Evolutionary conservation across 139 green algal species (phyloP).

Genomic region (Coccomyxa sp.): DNA sequence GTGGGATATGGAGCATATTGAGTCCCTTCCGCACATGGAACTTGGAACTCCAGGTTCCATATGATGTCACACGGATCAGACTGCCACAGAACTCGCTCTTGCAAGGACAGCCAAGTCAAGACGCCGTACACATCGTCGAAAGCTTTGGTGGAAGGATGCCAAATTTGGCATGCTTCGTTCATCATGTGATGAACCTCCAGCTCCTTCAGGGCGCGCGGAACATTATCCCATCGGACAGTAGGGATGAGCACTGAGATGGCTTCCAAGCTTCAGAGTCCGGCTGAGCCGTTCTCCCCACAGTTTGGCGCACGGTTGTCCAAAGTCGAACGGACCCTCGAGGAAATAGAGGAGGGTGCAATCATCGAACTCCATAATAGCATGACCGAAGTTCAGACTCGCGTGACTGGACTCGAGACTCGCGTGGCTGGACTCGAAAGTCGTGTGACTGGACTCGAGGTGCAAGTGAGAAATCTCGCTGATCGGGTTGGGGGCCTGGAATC

Average conservation of each 20-base stretch:
- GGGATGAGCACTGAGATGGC: background rate
- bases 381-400: background rate
- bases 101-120: too few relatives aligned
- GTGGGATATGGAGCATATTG: background rate
- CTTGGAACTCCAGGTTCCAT: too few relatives aligned
- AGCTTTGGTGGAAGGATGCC: background rate
- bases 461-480: background rate
- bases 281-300: background rate
- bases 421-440: background rate
- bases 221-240: conserved; percentile 1
- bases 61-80: too few relatives aligned
- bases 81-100: too few relatives aligned
- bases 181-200: background rate
- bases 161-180: background rate
- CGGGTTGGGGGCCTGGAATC: background rate
- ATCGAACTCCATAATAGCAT: background rate
- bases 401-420: background rate
- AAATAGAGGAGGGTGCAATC: background rate
- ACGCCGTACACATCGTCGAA: too few relatives aligned
- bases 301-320: background rate
- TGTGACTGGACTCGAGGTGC: background rate
- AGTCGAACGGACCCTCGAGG: background rate
- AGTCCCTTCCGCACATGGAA: too few relatives aligned
- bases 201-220: background rate
- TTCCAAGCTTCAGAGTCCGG: background rate